These are phyloP conservation scores for Apiospora hydei DNA, from an alignment of 2,329 filamentous ascomycete genomes.

Conservation along the genomic window DNA sequence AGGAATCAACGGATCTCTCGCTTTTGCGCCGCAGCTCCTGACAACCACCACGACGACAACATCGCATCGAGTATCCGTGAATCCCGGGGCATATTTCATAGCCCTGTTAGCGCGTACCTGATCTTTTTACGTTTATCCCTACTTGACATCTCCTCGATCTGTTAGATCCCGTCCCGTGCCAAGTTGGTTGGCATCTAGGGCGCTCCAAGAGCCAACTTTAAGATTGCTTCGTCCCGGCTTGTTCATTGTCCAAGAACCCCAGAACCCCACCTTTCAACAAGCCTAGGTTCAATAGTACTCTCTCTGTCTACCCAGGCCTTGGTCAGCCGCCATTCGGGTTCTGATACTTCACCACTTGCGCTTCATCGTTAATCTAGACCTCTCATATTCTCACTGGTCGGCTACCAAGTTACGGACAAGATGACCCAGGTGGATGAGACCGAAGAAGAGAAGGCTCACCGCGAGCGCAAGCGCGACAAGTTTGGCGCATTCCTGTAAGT, in stretches of 20 bases:
- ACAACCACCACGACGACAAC: neutral
- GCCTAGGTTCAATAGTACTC: conserved; percentile 14
- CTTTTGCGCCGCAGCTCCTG: neutral
- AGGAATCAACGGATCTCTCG: neutral
- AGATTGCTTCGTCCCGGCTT: neutral
- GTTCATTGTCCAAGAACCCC: conserved; percentile 13
- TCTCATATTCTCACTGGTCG: neutral
- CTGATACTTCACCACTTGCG: neutral
- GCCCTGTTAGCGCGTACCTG: neutral
- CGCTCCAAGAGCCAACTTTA: neutral
- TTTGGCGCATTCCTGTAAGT: conserved; percentile 13
- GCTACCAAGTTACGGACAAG: neutral
- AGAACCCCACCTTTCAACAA: conserved; percentile 8
- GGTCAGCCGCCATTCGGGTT: neutral
- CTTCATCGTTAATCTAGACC: neutral
- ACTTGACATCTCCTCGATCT: neutral
- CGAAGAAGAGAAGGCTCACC: neutral
- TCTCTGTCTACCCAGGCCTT: neutral
- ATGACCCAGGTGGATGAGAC: conserved; percentile 5
- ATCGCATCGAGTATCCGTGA: neutral
- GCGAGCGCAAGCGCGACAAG: conserved; percentile 11
- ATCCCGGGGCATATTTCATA: neutral
- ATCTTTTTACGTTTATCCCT: neutral
- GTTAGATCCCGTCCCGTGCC: conserved; percentile 10
- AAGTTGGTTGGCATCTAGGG: neutral